Conservation (phyloP, 495 filamentous ascomycete species). For the Penicillium paxilli region DNA sequence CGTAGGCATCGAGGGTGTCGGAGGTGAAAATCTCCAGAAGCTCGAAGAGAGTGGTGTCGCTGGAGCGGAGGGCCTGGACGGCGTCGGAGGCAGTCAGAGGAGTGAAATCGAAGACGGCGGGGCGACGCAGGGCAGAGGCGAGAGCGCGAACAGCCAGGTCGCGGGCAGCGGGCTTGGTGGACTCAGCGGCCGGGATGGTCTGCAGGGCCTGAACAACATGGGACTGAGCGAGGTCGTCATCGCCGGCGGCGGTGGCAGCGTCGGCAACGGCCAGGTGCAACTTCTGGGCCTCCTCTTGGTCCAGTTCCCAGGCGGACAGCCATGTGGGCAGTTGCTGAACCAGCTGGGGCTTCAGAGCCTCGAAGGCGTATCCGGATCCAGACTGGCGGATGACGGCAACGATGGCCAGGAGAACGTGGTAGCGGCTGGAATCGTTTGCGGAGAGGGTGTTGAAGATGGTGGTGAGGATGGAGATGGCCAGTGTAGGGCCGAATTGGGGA, state of each 20-base stretch:
- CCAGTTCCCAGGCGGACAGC: slow-evolving; percentile 80
- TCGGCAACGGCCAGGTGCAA: slow-evolving; percentile 78
- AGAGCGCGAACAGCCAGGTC: slow-evolving; percentile 81
- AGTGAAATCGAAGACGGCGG: slow-evolving; percentile 87
- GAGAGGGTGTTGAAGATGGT: slow-evolving; percentile 96
- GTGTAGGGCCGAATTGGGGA: slow-evolving; percentile 75
- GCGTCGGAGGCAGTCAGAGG: slow-evolving; percentile 84
- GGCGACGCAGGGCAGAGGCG: slow-evolving; percentile 74
- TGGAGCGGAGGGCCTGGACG: slow-evolving; percentile 80
- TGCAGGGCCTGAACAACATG: slow-evolving; percentile 82
- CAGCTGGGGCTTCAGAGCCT: slow-evolving; percentile 76
- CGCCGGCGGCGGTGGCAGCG: slow-evolving; percentile 71
- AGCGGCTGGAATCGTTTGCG: slow-evolving; percentile 71
- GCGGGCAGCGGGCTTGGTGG: slow-evolving; percentile 68
- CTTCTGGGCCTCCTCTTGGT: slow-evolving; percentile 77
- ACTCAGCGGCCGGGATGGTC: slow-evolving; percentile 75
- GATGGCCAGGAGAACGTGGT: slow-evolving; percentile 84
- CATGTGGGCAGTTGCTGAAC: slow-evolving; percentile 72
- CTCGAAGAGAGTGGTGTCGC: slow-evolving; percentile 80
- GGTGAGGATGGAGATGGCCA: slow-evolving; percentile 84
- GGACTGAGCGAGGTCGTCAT: slow-evolving; percentile 74
- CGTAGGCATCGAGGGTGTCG: slow-evolving; percentile 90
- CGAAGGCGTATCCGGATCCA: slow-evolving; percentile 68
- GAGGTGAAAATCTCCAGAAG: slow-evolving; percentile 93
- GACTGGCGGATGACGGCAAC: slow-evolving; percentile 73